These are phyloP conservation scores for Ceratobasidium sp. DNA, from an alignment of 1,284 basidiomycete genomes.

Conservation along the genomic window DNA sequence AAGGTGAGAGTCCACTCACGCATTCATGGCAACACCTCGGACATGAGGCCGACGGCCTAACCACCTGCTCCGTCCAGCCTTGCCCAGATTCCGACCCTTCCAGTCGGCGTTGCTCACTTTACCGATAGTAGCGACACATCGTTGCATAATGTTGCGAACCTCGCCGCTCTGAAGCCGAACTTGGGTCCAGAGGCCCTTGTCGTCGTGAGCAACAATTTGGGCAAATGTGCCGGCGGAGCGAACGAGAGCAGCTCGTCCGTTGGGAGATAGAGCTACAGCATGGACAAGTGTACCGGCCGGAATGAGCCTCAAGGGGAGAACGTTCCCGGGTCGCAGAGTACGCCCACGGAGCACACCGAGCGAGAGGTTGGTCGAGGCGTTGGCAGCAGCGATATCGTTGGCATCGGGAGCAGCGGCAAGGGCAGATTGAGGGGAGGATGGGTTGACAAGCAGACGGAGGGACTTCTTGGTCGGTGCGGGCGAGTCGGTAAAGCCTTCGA, in stretches of 20 bases:
- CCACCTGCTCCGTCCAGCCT: constrained; percentile 92
- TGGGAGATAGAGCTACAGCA: constrained; percentile 80
- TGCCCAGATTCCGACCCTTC: constrained; percentile 86
- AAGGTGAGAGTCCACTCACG: constrained; percentile 62
- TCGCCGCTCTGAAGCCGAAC: constrained; percentile 93
- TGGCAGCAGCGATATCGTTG: constrained; percentile 54
- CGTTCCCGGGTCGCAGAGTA: constrained; percentile 92
- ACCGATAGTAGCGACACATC: constrained; percentile 90
- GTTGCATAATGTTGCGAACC: constrained; percentile 84
- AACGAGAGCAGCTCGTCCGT: constrained; percentile 84
- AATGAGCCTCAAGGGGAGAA: constrained; percentile 90
- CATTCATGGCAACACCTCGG: constrained; percentile 98
- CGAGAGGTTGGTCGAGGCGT: constrained; percentile 69
- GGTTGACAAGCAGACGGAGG: constrained; percentile 25
- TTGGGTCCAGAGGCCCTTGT: constrained; percentile 76
- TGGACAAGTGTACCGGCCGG: constrained; percentile 93
- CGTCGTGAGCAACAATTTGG: constrained; percentile 81
- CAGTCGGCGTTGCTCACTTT: constrained; percentile 93
- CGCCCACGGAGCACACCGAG: constrained; percentile 87
- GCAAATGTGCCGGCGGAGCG: constrained; percentile 91
- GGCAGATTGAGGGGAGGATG: constrained; percentile 42
- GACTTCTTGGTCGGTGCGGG: constrained; percentile 27
- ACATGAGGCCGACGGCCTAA: constrained; percentile 88
- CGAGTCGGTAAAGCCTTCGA: constrained; percentile 30
- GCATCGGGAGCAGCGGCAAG: constrained; percentile 46